Conservation (phyloP, 2,329 filamentous ascomycete species). For the Thermothelomyces thermophilus region DNA sequence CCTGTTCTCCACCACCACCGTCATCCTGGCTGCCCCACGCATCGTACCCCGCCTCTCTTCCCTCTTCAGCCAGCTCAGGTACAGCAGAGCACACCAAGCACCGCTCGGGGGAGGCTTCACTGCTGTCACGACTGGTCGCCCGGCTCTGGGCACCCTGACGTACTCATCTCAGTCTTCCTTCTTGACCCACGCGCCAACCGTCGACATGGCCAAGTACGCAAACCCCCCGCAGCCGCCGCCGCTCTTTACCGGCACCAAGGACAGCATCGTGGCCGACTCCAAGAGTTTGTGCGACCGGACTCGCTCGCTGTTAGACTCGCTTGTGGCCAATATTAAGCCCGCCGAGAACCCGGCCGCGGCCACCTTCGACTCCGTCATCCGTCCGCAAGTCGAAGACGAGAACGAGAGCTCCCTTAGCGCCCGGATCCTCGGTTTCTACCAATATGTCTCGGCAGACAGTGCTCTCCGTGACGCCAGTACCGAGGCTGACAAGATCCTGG, state of each 20-base stretch:
- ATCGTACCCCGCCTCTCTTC: conserved; percentile 51
- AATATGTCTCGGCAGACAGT: conserved; percentile 65
- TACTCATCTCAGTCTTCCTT: conserved; percentile 30
- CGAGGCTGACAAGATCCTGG: conserved; percentile 67
- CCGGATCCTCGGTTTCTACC: conserved; percentile 72
- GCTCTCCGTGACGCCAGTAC: conserved; percentile 67
- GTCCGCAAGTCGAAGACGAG: conserved; percentile 68
- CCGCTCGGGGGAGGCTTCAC: conserved; percentile 23
- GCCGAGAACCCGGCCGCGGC: conserved; percentile 44
- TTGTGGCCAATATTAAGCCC: conserved; percentile 55
- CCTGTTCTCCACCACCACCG: conserved; percentile 48
- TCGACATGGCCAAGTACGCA: conserved; percentile 61
- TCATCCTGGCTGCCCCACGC: conserved; percentile 62
- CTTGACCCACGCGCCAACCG: conserved; percentile 45
- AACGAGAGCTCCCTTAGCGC: conserved; percentile 54
- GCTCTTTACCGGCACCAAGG: conserved; percentile 67
- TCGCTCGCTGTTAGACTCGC: conserved; percentile 57
- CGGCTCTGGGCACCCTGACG: conserved; percentile 22
- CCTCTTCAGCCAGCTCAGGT: conserved; percentile 50
- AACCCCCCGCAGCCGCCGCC: conserved; percentile 73
- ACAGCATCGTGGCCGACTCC: conserved; percentile 60
- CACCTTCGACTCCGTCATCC: conserved; percentile 49
- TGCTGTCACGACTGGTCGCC: conserved; percentile 9
- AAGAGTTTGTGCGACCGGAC: conserved; percentile 58
- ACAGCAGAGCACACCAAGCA: conserved; percentile 28